These are phyloP conservation scores for Catharanthus roseus DNA, from an alignment of 257 asterid genomes.

Conservation along the genomic window DNA sequence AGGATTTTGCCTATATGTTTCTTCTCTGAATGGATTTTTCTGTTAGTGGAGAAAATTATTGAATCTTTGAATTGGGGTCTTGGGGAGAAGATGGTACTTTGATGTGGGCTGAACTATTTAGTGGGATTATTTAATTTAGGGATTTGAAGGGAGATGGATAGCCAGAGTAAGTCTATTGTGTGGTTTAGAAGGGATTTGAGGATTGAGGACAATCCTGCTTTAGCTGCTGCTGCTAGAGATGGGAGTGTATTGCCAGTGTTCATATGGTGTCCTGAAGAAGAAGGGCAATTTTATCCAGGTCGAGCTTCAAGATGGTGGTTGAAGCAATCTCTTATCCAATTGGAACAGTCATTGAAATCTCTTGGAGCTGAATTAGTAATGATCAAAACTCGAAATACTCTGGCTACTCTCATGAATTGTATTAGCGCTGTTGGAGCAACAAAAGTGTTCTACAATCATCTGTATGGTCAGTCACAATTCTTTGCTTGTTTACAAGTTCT, in stretches of 20 bases:
- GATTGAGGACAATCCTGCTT: slow-evolving; percentile 90
- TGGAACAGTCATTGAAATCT: slow-evolving; percentile 65
- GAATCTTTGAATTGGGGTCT: no score
- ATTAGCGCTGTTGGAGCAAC: slow-evolving; percentile 65
- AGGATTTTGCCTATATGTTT: not conserved
- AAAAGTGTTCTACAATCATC: slow-evolving; percentile 73
- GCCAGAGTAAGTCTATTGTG: slow-evolving; percentile 51
- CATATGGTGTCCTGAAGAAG: slow-evolving; percentile 92
- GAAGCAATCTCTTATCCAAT: slow-evolving; percentile 71
- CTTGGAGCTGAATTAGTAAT: slow-evolving; percentile 73
- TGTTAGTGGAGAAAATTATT: not conserved
- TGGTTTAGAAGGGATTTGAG: slow-evolving; percentile 99
- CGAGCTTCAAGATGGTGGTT: slow-evolving; percentile 98
- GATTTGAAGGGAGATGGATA: slow-evolving; percentile 45
- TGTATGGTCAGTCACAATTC: slow-evolving; percentile 51
- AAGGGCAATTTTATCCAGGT: slow-evolving; percentile 74
- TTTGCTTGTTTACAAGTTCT: not conserved
- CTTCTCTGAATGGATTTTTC: not conserved
- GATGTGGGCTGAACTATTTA: not conserved
- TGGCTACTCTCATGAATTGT: slow-evolving; percentile 62
- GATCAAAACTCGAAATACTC: slow-evolving; percentile 65
- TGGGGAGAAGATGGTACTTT: not conserved
- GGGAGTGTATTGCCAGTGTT: slow-evolving; percentile 69
- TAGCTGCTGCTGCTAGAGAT: slow-evolving; percentile 76
- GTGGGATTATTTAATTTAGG: slow-evolving; percentile 8